Conservation (phyloP, 257 asterid genomes). For the Nicotiana knightiana region DNA sequence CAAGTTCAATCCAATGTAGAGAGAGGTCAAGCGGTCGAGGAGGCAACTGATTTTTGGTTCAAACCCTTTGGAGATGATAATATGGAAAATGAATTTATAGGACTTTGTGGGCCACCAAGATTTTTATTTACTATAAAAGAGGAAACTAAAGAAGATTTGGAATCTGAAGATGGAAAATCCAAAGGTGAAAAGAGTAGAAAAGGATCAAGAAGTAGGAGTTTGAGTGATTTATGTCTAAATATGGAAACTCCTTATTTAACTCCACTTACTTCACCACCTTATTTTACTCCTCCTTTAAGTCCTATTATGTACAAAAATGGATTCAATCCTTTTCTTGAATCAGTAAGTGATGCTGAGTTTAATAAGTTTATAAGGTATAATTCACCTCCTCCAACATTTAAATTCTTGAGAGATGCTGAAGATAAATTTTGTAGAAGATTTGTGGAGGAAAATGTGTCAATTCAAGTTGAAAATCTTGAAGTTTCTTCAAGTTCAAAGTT, state of each 20-base stretch:
- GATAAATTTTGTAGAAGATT: constrained; percentile 19
- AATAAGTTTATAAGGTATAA: constrained; percentile 23
- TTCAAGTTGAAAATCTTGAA: constrained; percentile 3
- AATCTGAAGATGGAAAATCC: constrained; percentile 53
- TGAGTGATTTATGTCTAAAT: constrained; percentile 39
- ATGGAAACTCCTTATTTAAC: constrained; percentile 65
- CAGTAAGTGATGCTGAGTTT: constrained; percentile 40
- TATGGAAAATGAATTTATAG: constrained; percentile 22
- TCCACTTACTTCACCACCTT: constrained; percentile 55
- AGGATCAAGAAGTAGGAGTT: constrained; percentile 37
- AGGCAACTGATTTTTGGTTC: constrained; percentile 19
- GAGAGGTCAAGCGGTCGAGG: too few relatives aligned
- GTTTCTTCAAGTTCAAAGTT: constrained; percentile 21
- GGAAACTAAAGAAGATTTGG: constrained; percentile 73
- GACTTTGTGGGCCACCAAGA: constrained; percentile 38
- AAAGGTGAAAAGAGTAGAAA: constrained; percentile 23
- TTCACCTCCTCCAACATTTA: constrained; percentile 42
- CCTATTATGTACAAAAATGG: constrained; percentile 19
- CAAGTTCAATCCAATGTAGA: constrained; percentile 2
- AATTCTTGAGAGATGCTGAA: constrained; percentile 34
- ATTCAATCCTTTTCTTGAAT: constrained; percentile 25
- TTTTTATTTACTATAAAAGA: constrained; percentile 69
- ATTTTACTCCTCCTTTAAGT: constrained; percentile 62
- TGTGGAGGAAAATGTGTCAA: not conserved
- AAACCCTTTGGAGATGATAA: constrained; percentile 26